Evolutionary conservation across 352 stramenopile genomes (phyloP).

Genomic region (Achlya hypogyna): DNA sequence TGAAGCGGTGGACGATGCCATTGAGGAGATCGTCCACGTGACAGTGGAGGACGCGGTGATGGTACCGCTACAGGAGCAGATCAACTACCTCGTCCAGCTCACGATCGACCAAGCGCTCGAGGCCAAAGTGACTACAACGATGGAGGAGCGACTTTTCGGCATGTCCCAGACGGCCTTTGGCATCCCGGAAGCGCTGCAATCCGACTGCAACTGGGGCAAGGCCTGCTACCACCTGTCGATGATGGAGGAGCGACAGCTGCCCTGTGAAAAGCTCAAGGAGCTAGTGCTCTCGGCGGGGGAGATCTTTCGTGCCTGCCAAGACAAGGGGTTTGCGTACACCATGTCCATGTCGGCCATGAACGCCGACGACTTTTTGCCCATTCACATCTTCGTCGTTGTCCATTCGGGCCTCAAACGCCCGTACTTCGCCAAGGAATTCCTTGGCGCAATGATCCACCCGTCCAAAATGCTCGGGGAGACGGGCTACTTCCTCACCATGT

Average conservation of each 20-base stretch:
- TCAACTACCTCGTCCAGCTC: slow-evolving; percentile 54
- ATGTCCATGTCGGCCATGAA: slow-evolving; percentile 48
- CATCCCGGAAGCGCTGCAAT: slow-evolving; percentile 67
- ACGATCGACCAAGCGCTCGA: slow-evolving; percentile 55
- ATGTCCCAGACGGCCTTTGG: slow-evolving; percentile 61
- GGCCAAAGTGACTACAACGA: slow-evolving; percentile 41
- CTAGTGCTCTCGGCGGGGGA: slow-evolving; percentile 60
- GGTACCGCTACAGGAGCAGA: slow-evolving; percentile 60
- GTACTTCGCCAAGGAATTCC: slow-evolving; percentile 57
- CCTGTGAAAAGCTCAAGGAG: slow-evolving; percentile 74
- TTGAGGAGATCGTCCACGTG: slow-evolving; percentile 63
- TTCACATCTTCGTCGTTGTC: slow-evolving; percentile 81
- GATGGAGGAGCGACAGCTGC: slow-evolving; percentile 68
- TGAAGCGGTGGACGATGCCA: slow-evolving; percentile 31
- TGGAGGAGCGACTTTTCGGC: slow-evolving; percentile 44
- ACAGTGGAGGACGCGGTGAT: slow-evolving; percentile 73
- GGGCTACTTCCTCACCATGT: slow-evolving; percentile 84
- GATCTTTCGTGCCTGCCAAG: slow-evolving; percentile 71
- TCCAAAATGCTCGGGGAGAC: slow-evolving; percentile 74
- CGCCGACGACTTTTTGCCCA: slow-evolving; percentile 76
- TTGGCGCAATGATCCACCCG: slow-evolving; percentile 78
- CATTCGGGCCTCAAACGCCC: slow-evolving; percentile 67
- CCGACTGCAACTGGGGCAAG: slow-evolving; percentile 65
- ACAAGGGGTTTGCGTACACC: slow-evolving; percentile 65
- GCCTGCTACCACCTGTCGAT: slow-evolving; percentile 75